A percentile compares a stretch with the other conserved stretches of the same genome.
phyloP scores from a whole-genome alignment of 257 asterid species.

The Solanum stenotomum region DNA sequence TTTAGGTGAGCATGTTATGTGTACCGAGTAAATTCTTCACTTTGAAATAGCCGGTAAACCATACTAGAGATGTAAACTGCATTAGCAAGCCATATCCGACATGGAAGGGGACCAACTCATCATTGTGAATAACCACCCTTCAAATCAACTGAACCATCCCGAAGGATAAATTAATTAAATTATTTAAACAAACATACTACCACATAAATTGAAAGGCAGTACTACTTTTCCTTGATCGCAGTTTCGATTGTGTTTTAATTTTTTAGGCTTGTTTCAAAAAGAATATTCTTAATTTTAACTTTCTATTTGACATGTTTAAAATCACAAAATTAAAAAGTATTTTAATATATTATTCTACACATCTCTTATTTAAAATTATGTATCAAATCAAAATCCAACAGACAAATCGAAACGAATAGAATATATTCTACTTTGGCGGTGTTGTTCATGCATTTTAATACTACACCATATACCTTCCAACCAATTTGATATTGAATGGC shows the following conservation, averaged over 20 bases:
- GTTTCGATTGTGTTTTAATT: too few relatives aligned
- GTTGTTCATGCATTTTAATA: background rate
- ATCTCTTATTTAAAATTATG: too few relatives aligned
- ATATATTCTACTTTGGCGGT: background rate
- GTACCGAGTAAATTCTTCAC: background rate
- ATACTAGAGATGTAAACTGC: too few relatives aligned
- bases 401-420: too few relatives aligned
- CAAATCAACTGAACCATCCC: fast-evolving
- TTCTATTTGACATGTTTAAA: too few relatives aligned
- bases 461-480: background rate
- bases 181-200: background rate
- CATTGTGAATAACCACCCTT: fast-evolving
- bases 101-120: background rate
- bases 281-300: too few relatives aligned
- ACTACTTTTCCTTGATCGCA: background rate
- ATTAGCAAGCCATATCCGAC: background rate
- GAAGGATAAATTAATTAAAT: background rate
- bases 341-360: too few relatives aligned
- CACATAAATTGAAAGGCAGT: background rate
- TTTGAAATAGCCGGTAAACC: background rate
- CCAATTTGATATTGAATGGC: background rate
- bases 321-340: fast-evolving
- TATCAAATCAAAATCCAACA: fast-evolving
- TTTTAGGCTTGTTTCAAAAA: too few relatives aligned
- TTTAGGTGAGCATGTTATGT: background rate